A percentile compares a stretch with the other conserved stretches of the same genome.
Evolutionary conservation across 306 rosid genomes (phyloP).

Genomic region (Hippophae gyantsensis): DNA sequence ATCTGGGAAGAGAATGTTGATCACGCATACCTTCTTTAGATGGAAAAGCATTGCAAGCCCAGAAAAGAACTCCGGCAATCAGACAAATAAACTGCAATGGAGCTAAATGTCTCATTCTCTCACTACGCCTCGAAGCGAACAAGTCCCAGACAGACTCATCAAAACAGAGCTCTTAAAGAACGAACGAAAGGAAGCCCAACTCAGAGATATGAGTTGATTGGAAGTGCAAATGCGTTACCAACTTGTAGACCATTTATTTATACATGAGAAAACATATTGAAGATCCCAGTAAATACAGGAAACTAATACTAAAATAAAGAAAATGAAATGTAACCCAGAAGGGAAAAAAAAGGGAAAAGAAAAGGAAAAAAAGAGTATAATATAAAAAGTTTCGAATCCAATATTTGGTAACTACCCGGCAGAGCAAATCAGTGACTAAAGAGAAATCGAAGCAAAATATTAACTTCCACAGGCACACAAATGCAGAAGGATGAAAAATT

Average conservation of each 20-base stretch:
- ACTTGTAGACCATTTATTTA: background rate
- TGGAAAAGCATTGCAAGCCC: constrained; percentile 32
- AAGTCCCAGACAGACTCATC: constrained; percentile 26
- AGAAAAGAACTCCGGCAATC: constrained; percentile 26
- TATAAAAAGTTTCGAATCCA: constrained; percentile 19
- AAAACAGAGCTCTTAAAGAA: constrained; percentile 21
- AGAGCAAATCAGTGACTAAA: constrained; percentile 15
- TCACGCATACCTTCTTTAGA: constrained; percentile 48
- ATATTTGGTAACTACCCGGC: constrained; percentile 29
- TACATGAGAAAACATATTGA: constrained; percentile 14
- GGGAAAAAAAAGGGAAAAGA: background rate
- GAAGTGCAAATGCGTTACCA: too few relatives aligned
- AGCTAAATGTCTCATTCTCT: constrained; percentile 37
- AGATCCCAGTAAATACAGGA: constrained; percentile 11
- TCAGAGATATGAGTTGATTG: background rate
- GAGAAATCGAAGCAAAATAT: constrained; percentile 13
- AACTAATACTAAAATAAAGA: background rate
- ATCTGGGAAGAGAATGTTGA: constrained; percentile 28
- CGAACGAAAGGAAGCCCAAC: constrained; percentile 15
- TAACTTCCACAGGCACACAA: constrained; percentile 26
- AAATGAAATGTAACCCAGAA: constrained; percentile 14
- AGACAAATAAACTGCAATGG: constrained; percentile 37
- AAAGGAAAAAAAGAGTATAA: background rate
- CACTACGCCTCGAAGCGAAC: constrained; percentile 13
- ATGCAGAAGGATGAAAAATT: constrained; percentile 30